Evolutionary conservation across 176 grass and related monocot species (phyloP), one percentile per base, ranked within the genome.

Genomic region (Paspalum notatum): DNA sequence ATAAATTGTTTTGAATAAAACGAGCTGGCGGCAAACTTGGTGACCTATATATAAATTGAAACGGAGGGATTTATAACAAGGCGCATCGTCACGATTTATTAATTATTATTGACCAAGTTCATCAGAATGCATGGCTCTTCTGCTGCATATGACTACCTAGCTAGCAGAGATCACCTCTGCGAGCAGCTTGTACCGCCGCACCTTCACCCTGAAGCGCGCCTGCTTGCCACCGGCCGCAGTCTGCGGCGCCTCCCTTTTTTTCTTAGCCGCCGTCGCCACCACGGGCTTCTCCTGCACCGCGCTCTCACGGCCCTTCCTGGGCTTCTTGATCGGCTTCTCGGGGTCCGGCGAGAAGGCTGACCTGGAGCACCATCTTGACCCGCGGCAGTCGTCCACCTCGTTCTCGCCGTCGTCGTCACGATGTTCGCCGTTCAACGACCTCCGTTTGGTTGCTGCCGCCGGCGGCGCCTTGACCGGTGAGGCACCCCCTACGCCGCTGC

Each of bases 131-230:
- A 32, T 32, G 32, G 32, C 32, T 2, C 32, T 32, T 32, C 2
- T 32, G 32, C 32, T 32, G 32, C 32, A 32, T 3, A 32, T 32
- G 32, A 3, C 32, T 32, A 32, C 32, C 32, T 32, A 32, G 32
- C 32, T 3, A 32, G 32, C 32, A 32, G 32, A 82, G 48, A 82
- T 87, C 44, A 97, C 84, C 66, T 97, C 94, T 9, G 91, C 83
- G 15, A 97, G 89, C 16, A 97, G 87, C 64, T 82, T 97, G 80
- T 97, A 97, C 66, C 94, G 91, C 55, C 85, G 77, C 17, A 86
- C 94, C 66, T 82, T 94, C 55, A 75, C 72, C 75, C 72, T 90
- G 50, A 83, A 84, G 17, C 74, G 44, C 9, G 65, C 32, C 32
- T 32, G 24, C 61, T 81, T 91, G 12, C 53, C 15, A 17, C 25